Conservation (phyloP, 2,329 filamentous ascomycete genomes). For the Penicillium polonicum region DNA sequence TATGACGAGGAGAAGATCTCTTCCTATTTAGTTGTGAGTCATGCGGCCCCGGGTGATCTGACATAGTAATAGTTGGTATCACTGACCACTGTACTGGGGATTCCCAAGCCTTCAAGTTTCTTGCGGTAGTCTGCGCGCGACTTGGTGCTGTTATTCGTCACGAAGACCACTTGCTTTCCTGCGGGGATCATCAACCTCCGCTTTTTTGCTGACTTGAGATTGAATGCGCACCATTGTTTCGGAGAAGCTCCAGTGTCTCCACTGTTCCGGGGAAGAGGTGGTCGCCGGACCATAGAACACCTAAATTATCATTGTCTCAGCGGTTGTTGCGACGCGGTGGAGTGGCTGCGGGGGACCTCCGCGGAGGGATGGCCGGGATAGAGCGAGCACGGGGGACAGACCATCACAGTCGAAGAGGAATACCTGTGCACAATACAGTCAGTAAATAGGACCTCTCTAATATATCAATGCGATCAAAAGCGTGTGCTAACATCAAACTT, state of each 20-base stretch:
- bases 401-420: conserved; percentile 98
- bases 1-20: conserved; percentile 97
- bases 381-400: conserved; percentile 44
- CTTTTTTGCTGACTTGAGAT: background rate
- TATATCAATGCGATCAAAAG: background rate
- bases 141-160: conserved; percentile 99
- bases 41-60: background rate
- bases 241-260: conserved; percentile 80
- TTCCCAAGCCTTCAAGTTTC: conserved; percentile 79
- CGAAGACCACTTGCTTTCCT: conserved; percentile 93
- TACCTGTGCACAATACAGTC: conserved; percentile 55
- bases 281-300: conserved; percentile 95
- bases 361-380: conserved; percentile 4
- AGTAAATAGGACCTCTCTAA: conserved; percentile 6
- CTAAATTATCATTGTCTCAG: conserved; percentile 54
- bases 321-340: conserved; percentile 27
- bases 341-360: background rate
- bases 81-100: conserved; percentile 66
- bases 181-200: conserved; percentile 8
- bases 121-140: conserved; percentile 88
- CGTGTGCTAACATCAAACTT: conserved; percentile 79
- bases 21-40: conserved; percentile 52
- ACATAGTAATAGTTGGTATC: background rate
- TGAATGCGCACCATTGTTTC: conserved; percentile 65
- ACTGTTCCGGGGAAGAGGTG: conserved; percentile 81